Percentiles rank a stretch among this genome's conserved stretches.
Evolutionary conservation across 352 stramenopile genomes (phyloP).

Genomic region (Pythium insidiosum): DNA sequence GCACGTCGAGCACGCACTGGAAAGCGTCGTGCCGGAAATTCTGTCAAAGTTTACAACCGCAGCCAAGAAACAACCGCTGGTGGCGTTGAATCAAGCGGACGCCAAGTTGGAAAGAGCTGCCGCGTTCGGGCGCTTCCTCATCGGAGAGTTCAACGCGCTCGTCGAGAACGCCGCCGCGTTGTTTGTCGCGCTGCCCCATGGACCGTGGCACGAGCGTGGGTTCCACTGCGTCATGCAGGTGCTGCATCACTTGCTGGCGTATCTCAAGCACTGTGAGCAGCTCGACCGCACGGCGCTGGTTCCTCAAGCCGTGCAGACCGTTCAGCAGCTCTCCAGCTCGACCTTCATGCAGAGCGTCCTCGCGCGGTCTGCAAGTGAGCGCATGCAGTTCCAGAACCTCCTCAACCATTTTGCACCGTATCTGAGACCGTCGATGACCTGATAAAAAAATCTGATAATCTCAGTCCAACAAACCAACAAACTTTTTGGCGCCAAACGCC

Average conservation of each 20-base stretch:
- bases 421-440: not conserved
- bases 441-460: too few relatives aligned
- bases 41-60: conserved; percentile 21
- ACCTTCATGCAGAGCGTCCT: conserved; percentile 58
- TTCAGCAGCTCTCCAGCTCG: conserved; percentile 44
- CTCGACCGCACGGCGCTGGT: conserved; percentile 25
- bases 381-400: conserved; percentile 33
- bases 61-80: conserved; percentile 31
- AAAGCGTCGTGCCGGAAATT: conserved; percentile 18
- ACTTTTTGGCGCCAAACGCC: too few relatives aligned
- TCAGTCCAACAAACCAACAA: too few relatives aligned
- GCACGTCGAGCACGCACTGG: conserved; percentile 20
- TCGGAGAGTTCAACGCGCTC: conserved; percentile 43
- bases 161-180: conserved; percentile 59
- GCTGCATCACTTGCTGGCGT: conserved; percentile 55
- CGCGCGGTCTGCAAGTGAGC: conserved; percentile 31
- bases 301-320: conserved; percentile 26
- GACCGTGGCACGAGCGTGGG: conserved; percentile 16
- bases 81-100: conserved; percentile 23
- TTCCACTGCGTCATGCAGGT: conserved; percentile 57
- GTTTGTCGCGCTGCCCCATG: conserved; percentile 43
- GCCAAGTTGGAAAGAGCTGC: conserved; percentile 1
- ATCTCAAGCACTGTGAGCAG: conserved; percentile 33
- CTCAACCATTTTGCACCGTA: conserved; percentile 33
- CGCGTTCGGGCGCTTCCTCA: conserved; percentile 27